phyloP scores from a whole-genome alignment of 306 rosid genomes.

The Datisca glomerata region DNA sequence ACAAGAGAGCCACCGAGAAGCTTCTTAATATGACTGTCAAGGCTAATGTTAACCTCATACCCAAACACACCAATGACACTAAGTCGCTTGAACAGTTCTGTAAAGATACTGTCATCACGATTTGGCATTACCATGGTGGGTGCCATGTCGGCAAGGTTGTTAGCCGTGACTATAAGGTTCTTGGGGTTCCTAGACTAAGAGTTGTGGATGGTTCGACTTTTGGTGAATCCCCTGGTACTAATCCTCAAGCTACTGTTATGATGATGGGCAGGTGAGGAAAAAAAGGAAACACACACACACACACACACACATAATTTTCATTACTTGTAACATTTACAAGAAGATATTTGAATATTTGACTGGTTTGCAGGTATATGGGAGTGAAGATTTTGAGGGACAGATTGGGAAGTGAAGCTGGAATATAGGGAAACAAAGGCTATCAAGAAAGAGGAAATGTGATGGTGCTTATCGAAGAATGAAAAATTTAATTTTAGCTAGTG shows the following conservation, averaged over 20 bases:
- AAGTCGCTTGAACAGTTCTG: slow-evolving; percentile 73
- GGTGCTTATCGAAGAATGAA: too few species aligned
- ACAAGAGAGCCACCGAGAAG: slow-evolving; percentile 34
- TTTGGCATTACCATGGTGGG: slow-evolving; percentile 99
- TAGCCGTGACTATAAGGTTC: slow-evolving; percentile 42
- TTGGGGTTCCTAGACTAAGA: slow-evolving; percentile 61
- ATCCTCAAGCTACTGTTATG: slow-evolving; percentile 94
- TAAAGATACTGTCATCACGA: slow-evolving; percentile 86
- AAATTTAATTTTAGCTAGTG: too few species aligned
- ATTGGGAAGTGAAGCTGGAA: slow-evolving; percentile 49
- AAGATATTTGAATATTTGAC: slow-evolving; percentile 3
- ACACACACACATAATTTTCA: not conserved
- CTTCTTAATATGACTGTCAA: slow-evolving; percentile 57
- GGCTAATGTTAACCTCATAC: slow-evolving; percentile 84
- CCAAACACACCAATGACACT: slow-evolving; percentile 64
- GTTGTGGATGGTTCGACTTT: slow-evolving; percentile 74
- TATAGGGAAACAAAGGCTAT: too few species aligned
- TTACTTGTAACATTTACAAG: not conserved
- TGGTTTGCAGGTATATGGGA: slow-evolving; percentile 81
- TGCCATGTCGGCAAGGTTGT: slow-evolving; percentile 80
- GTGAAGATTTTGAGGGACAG: slow-evolving; percentile 67
- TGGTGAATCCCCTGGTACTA: slow-evolving; percentile 78
- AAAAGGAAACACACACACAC: too few species aligned
- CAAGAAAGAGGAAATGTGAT: slow-evolving; percentile 22
- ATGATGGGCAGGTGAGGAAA: slow-evolving; percentile 87